Percentiles rank a stretch among this genome's conserved stretches.
phyloP scores from a whole-genome alignment of 441 rosid genomes.

The Populus tomentosa region DNA sequence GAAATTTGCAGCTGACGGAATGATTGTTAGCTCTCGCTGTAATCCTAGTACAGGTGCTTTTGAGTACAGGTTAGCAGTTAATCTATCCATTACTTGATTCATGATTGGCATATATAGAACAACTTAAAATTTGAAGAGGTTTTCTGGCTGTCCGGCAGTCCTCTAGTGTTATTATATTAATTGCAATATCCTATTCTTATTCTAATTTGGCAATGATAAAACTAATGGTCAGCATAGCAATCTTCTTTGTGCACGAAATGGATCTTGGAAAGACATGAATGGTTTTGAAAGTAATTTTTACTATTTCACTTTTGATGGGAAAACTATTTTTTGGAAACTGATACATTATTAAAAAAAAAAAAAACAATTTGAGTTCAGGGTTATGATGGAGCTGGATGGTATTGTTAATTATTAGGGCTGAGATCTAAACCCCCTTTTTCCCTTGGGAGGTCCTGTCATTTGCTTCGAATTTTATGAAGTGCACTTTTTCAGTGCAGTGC shows the following conservation, averaged over 20 bases:
- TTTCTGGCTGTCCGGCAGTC: background rate
- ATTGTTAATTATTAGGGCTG: background rate
- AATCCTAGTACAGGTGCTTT: slow-evolving; percentile 46
- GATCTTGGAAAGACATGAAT: background rate
- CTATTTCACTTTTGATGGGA: background rate
- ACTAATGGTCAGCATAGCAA: background rate
- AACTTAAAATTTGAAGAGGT: background rate
- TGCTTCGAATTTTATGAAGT: background rate
- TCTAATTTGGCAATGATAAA: background rate
- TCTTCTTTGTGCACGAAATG: background rate
- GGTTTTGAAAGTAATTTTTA: background rate
- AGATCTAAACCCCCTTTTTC: background rate
- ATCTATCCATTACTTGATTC: background rate
- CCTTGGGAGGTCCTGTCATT: background rate
- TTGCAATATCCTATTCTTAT: background rate
- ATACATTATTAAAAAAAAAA: background rate
- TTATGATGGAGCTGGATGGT: background rate
- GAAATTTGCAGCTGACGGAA: slow-evolving; percentile 37
- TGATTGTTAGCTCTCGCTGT: slow-evolving; percentile 37
- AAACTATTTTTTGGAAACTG: background rate
- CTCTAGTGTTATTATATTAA: background rate
- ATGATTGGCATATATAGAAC: background rate
- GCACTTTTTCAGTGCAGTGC: background rate
- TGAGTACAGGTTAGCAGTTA: slow-evolving; percentile 49
- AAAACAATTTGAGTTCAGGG: background rate